Conservation (phyloP, 1,284 basidiomycete genomes). For the Coniferiporia weirii region DNA sequence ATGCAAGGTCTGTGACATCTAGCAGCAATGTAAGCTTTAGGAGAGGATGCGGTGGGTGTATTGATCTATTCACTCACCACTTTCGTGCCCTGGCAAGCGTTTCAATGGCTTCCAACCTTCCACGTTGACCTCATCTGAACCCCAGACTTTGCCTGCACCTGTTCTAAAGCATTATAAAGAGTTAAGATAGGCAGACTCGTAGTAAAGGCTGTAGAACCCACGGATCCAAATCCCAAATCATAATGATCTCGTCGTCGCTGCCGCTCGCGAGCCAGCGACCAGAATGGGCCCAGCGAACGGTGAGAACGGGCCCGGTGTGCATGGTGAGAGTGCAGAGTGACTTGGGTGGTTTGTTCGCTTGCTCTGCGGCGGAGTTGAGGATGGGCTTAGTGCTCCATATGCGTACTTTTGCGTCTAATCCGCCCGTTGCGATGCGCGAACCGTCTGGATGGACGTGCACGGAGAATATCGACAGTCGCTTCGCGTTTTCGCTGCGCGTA, state of each 20-base stretch:
- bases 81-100: constrained; percentile 88
- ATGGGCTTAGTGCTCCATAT: constrained; percentile 98
- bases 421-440: constrained; percentile 92
- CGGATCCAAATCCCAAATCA: constrained; percentile 98
- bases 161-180: constrained; percentile 38
- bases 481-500: constrained; percentile 37
- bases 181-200: background rate
- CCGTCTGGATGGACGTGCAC: constrained; percentile 94
- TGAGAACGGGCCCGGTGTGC: constrained; percentile 92
- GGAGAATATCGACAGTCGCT: constrained; percentile 86
- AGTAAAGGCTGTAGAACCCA: constrained; percentile 39
- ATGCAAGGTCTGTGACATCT: constrained; percentile 96
- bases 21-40: constrained; percentile 12
- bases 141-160: constrained; percentile 84
- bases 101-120: constrained; percentile 96
- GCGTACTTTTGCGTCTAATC: constrained; percentile 91
- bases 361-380: constrained; percentile 66
- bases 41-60: background rate
- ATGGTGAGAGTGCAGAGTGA: constrained; percentile 87
- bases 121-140: constrained; percentile 90
- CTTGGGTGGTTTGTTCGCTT: constrained; percentile 76
- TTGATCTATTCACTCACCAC: constrained; percentile 48
- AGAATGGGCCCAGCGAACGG: constrained; percentile 94
- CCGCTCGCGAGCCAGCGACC: constrained; percentile 94
- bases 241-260: constrained; percentile 91